These are phyloP conservation scores for Recurvomyces mirabilis DNA, from an alignment of 495 filamentous ascomycete genomes.

Conservation along the genomic window DNA sequence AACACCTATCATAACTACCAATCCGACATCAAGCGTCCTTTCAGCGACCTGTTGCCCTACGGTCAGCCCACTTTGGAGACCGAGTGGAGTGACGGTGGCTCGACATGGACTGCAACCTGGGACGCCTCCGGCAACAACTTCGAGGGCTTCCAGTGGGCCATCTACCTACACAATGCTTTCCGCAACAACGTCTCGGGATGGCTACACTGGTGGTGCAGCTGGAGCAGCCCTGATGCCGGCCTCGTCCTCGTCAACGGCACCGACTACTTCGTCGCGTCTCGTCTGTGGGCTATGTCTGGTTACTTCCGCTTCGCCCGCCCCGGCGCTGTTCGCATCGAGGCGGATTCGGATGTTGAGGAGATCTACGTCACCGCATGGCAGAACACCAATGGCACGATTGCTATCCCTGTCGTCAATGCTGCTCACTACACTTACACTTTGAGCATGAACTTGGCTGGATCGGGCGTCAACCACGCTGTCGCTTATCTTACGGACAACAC, in stretches of 20 bases:
- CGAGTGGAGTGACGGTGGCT: slow-evolving; percentile 18
- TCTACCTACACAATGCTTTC: slow-evolving; percentile 21
- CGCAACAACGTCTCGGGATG: slow-evolving; percentile 17
- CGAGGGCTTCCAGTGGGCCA: slow-evolving; percentile 22
- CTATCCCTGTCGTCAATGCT: slow-evolving; percentile 20
- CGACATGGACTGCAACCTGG: slow-evolving; percentile 10
- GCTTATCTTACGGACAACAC: slow-evolving; percentile 20
- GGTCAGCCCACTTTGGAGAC: slow-evolving; percentile 20
- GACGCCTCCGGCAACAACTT: slow-evolving; percentile 15
- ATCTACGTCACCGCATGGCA: slow-evolving; percentile 16
- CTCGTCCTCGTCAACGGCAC: slow-evolving; percentile 17
- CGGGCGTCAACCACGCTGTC: slow-evolving; percentile 6
- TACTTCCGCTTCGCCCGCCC: slow-evolving; percentile 22
- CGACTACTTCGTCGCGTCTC: slow-evolving; percentile 13
- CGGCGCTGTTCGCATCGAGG: slow-evolving; percentile 13
- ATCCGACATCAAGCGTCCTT: slow-evolving; percentile 17
- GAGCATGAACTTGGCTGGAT: slow-evolving; percentile 6
- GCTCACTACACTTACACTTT: slow-evolving; percentile 18
- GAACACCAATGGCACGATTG: slow-evolving; percentile 19
- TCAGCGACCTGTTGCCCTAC: slow-evolving; percentile 8
- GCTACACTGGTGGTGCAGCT: slow-evolving; percentile 20
- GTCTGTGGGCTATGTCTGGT: slow-evolving; percentile 19
- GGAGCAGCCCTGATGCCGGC: slow-evolving; percentile 10
- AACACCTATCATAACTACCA: slow-evolving; percentile 23
- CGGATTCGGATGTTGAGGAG: slow-evolving; percentile 9